Evolutionary conservation across 1,284 basidiomycete genomes (phyloP).

Genomic region (Hemileia vastatrix): DNA sequence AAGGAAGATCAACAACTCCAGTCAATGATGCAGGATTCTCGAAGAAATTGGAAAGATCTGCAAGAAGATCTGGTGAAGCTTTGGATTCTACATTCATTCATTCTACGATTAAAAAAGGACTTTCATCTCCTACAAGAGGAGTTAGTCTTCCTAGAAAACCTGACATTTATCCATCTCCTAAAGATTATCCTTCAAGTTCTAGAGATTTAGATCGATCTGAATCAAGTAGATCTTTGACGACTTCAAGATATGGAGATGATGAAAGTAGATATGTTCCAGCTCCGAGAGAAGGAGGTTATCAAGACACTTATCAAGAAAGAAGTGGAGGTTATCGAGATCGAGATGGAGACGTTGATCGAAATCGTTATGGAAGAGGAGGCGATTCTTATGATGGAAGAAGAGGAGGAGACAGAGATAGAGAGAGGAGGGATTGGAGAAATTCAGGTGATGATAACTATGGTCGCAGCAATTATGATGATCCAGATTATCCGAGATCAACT

Average conservation of each 20-base stretch:
- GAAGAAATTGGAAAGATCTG: background rate
- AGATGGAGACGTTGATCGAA: background rate
- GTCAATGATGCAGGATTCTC: background rate
- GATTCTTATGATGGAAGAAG: background rate
- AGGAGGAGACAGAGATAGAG: background rate
- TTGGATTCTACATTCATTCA: background rate
- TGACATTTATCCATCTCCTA: background rate
- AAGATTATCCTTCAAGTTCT: background rate
- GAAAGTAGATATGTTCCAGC: background rate
- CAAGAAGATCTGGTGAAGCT: background rate
- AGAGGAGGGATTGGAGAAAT: background rate
- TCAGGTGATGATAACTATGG: no score
- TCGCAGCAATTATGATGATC: background rate
- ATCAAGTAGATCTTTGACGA: background rate
- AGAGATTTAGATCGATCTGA: background rate
- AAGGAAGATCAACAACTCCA: no score
- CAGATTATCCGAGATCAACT: background rate
- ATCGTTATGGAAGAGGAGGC: background rate
- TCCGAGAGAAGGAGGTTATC: background rate
- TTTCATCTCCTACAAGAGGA: no score
- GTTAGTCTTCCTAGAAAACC: background rate
- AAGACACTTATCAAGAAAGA: background rate
- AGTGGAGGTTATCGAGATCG: background rate
- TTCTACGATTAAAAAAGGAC: background rate
- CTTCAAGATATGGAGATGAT: background rate